phyloP scores from a whole-genome alignment of 805 yeast genomes.

The Saccharomycopsis fibuligera region DNA sequence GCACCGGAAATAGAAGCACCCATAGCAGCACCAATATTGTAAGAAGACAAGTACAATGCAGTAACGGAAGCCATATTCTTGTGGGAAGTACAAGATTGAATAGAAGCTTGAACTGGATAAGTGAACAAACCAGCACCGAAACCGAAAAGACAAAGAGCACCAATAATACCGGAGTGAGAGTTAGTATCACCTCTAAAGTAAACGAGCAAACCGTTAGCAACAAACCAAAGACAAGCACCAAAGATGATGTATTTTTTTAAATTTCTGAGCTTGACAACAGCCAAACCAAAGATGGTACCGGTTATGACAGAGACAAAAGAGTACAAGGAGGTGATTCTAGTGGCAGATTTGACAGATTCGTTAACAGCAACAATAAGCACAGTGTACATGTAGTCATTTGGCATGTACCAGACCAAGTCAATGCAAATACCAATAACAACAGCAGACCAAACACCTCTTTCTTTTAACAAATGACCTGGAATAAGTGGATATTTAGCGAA shows the following conservation, averaged over 20 bases:
- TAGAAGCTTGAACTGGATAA: slow-evolving; percentile 55
- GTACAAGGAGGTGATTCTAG: slow-evolving; percentile 54
- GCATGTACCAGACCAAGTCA: slow-evolving; percentile 62
- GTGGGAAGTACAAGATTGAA: slow-evolving; percentile 53
- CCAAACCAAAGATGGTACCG: slow-evolving; percentile 53
- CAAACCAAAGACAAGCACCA: slow-evolving; percentile 53
- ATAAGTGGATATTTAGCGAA: slow-evolving; percentile 53
- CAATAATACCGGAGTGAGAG: slow-evolving; percentile 54
- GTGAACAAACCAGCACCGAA: slow-evolving; percentile 72
- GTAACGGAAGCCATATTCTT: slow-evolving; percentile 59
- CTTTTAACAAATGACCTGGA: slow-evolving; percentile 52
- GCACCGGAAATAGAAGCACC: slow-evolving; percentile 66
- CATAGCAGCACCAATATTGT: slow-evolving; percentile 57
- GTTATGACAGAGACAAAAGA: slow-evolving; percentile 62
- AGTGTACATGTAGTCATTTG: slow-evolving; percentile 62
- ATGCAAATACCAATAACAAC: slow-evolving; percentile 49
- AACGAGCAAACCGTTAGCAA: slow-evolving; percentile 54
- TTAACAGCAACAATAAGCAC: slow-evolving; percentile 58
- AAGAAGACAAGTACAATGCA: slow-evolving; percentile 50
- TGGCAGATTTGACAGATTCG: slow-evolving; percentile 56
- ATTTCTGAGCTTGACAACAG: slow-evolving; percentile 43
- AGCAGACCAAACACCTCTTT: slow-evolving; percentile 75
- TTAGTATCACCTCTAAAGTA: slow-evolving; percentile 47
- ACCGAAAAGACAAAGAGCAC: slow-evolving; percentile 57
- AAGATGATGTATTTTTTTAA: slow-evolving; percentile 54